Conservation (phyloP, 345 rosid species). For the Raphanus sativus region DNA sequence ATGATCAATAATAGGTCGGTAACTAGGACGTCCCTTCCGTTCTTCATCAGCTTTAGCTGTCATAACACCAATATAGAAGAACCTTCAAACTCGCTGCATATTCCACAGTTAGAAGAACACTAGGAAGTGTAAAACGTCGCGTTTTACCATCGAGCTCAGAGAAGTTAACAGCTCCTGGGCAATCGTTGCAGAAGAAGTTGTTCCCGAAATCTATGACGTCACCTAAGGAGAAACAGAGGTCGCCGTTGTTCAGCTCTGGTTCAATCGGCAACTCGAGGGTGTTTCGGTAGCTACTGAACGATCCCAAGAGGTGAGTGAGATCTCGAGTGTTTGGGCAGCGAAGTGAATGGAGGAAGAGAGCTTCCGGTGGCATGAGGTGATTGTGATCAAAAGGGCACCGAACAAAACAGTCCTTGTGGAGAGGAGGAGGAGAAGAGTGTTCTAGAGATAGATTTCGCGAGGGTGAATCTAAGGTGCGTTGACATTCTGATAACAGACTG, state of each 20-base stretch:
- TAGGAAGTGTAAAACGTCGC: conserved; percentile 50
- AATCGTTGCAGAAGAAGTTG: conserved; percentile 59
- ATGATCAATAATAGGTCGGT: conserved; percentile 79
- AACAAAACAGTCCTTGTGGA: conserved; percentile 32
- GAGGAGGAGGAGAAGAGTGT: conserved; percentile 26
- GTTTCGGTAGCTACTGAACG: conserved; percentile 52
- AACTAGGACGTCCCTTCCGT: conserved; percentile 57
- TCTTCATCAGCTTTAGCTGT: conserved; percentile 71
- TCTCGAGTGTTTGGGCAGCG: conserved; percentile 57
- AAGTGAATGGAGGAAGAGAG: conserved; percentile 72
- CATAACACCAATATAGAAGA: conserved; percentile 38
- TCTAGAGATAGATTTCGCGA: conserved; percentile 38
- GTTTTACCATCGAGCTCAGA: conserved; percentile 41
- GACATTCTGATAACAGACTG: conserved; percentile 40
- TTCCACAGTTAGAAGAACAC: conserved; percentile 48
- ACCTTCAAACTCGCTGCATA: conserved; percentile 54
- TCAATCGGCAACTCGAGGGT: conserved; percentile 39
- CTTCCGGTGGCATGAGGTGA: conserved; percentile 68
- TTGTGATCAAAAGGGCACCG: conserved; percentile 59
- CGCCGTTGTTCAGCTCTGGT: conserved; percentile 31
- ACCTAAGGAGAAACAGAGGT: conserved; percentile 56
- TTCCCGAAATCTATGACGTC: conserved; percentile 42
- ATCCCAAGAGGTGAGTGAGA: conserved; percentile 39
- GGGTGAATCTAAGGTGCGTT: conserved; percentile 38
- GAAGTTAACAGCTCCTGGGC: conserved; percentile 62